Percentiles rank a stretch among this genome's conserved stretches.
Evolutionary conservation across 108 stramenopile genomes (phyloP).

Genomic region (Fragilaria crotonensis): DNA sequence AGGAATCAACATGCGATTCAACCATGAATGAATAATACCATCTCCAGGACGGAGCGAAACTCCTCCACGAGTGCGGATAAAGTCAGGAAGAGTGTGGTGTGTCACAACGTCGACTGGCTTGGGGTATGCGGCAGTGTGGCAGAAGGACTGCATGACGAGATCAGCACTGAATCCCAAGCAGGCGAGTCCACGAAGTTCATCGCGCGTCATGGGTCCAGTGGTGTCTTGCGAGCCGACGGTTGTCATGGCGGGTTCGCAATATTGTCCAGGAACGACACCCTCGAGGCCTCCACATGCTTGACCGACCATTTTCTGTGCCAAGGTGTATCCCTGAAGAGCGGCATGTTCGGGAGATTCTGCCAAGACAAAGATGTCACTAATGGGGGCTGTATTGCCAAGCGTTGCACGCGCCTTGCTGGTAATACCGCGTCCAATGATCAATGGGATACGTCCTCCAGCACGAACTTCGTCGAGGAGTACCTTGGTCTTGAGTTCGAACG

Average conservation of each 20-base stretch:
- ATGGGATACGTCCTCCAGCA: slow-evolving; percentile 92
- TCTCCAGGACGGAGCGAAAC: slow-evolving; percentile 93
- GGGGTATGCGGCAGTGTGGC: slow-evolving; percentile 96
- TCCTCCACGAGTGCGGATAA: slow-evolving; percentile 91
- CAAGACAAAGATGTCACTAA: slow-evolving; percentile 72
- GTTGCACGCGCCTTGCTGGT: slow-evolving; percentile 85
- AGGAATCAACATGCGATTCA: slow-evolving; percentile 94
- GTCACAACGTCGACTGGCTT: slow-evolving; percentile 96
- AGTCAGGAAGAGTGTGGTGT: slow-evolving; percentile 94
- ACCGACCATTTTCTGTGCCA: slow-evolving; percentile 96
- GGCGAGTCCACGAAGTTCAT: slow-evolving; percentile 87
- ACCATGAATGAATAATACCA: slow-evolving; percentile 96
- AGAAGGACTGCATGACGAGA: slow-evolving; percentile 95
- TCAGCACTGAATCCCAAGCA: slow-evolving; percentile 93
- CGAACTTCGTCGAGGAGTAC: slow-evolving; percentile 92
- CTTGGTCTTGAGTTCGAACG: slow-evolving; percentile 85
- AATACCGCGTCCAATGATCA: slow-evolving; percentile 90
- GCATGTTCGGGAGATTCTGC: slow-evolving; percentile 48
- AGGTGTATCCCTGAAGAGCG: slow-evolving; percentile 81
- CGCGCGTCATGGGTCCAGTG: slow-evolving; percentile 96
- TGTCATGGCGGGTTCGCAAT: slow-evolving; percentile 96
- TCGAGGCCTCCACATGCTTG: slow-evolving; percentile 84
- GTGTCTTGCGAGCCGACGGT: slow-evolving; percentile 96
- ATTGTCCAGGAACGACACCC: slow-evolving; percentile 83
- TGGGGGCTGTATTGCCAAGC: slow-evolving; percentile 62